Evolutionary conservation across 2,329 filamentous ascomycete species (phyloP).

Genomic region (Ascochyta lentis): DNA sequence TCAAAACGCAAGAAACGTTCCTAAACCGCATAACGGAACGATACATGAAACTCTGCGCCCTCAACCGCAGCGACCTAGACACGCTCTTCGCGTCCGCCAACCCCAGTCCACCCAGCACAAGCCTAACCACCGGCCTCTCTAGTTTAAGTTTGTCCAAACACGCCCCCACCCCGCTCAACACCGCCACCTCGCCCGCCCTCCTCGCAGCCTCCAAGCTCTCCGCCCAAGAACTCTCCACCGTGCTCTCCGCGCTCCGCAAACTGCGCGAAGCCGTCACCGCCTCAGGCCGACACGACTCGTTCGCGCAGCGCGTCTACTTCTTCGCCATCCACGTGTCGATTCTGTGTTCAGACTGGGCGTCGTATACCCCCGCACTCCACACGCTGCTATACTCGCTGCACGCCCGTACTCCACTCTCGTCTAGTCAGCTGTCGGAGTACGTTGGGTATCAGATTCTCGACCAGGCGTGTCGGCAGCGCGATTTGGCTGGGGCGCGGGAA

Average conservation of each 20-base stretch:
- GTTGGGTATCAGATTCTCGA: conserved; percentile 84
- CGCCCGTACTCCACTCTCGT: conserved; percentile 69
- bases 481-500: conserved; percentile 75
- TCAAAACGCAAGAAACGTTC: conserved; percentile 81
- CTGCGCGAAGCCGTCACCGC: conserved; percentile 89
- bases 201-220: conserved; percentile 38
- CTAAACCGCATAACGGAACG: conserved; percentile 86
- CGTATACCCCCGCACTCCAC: conserved; percentile 86
- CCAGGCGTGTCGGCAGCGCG: conserved; percentile 80
- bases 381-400: conserved; percentile 79
- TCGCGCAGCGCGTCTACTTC: conserved; percentile 87
- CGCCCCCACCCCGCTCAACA: conserved; percentile 16
- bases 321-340: conserved; percentile 89
- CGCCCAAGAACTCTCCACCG: conserved; percentile 68
- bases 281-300: conserved; percentile 75
- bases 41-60: conserved; percentile 88
- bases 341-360: conserved; percentile 80
- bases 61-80: conserved; percentile 75
- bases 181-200: conserved; percentile 31
- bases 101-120: conserved; percentile 29
- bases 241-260: conserved; percentile 87
- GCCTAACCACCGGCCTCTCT: conserved; percentile 19
- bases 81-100: conserved; percentile 73
- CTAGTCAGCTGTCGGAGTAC: conserved; percentile 78
- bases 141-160: conserved; percentile 29